phyloP scores from a whole-genome alignment of 257 asterid species.

The Petunia secreta region DNA sequence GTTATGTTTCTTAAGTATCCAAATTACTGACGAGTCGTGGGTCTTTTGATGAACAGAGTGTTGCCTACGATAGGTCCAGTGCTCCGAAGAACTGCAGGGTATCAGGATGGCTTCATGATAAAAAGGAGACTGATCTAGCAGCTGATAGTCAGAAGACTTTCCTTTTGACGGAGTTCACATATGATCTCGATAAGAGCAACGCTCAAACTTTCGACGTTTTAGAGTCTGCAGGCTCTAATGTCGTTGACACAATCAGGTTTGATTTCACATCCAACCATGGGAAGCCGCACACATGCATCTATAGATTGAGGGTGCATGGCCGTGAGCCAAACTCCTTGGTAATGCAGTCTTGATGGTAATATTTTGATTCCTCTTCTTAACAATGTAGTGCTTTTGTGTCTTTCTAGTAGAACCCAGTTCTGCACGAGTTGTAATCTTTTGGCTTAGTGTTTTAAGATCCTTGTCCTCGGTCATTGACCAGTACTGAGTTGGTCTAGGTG shows the following conservation, averaged over 20 bases:
- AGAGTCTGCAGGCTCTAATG: constrained; percentile 47
- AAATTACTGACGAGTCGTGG: not conserved
- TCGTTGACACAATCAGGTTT: constrained; percentile 67
- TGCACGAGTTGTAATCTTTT: constrained; percentile 18
- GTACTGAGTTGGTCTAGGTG: constrained; percentile 16
- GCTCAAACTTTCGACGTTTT: constrained; percentile 74
- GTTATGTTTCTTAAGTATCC: not conserved
- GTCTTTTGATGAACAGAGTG: constrained; percentile 65
- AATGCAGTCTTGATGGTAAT: constrained; percentile 33
- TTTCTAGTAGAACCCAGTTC: constrained; percentile 8
- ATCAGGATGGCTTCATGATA: constrained; percentile 73
- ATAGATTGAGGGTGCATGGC: constrained; percentile 91
- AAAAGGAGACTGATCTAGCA: constrained; percentile 36
- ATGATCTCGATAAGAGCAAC: constrained; percentile 73
- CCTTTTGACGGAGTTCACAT: constrained; percentile 66
- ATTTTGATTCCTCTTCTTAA: constrained; percentile 5
- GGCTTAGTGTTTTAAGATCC: constrained; percentile 4
- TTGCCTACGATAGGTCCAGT: constrained; percentile 90
- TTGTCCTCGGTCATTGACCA: not conserved
- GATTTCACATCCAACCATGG: constrained; percentile 89
- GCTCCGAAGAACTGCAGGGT: constrained; percentile 91
- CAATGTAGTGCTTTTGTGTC: constrained; percentile 12
- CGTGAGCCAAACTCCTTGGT: constrained; percentile 50
- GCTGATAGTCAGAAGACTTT: constrained; percentile 43
- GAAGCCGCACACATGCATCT: constrained; percentile 80